Base-by-base conservation (phyloP, 768 basidiomycete genomes). In the Pleurotus citrinopileatus region DNA sequence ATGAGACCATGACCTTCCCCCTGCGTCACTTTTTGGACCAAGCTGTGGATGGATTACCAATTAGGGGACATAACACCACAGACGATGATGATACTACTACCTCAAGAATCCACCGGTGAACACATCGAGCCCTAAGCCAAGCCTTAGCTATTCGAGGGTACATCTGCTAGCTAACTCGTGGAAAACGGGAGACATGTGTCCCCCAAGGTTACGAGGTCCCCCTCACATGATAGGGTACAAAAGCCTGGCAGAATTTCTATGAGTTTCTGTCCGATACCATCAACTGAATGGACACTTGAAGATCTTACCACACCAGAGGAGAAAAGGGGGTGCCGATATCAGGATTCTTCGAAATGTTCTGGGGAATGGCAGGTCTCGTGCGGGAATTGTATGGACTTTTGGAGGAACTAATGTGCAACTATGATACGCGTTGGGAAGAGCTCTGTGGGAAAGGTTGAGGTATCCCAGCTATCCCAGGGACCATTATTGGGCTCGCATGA, bases 241-340 rank as follows among this genome's bases (percentile, higher is more conserved):
- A 5, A 29, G 23, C 26, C 20, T 47, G n/a, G n/a, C n/a, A 17
- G 26, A 47, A n/a, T 26, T 47, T 47, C 45, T 47, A 47, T 17
- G 45, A 25, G 17, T 47, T 47, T 47, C 45, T 47, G 23, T 47
- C 25, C 25, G 27, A 47, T 47, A 47, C 45, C n/a, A 32, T 27
- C 15, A n/a, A 47, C 23, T 47, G 45, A 32, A 47, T 47, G 26
- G 45, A n/a, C n/a, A n/a, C n/a, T n/a, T n/a, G n/a, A n/a, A n/a
- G 26, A 20, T 10, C 27, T 2, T 47, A 20, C 27, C 45, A 47
- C 27, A 26, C 45, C 20, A 9, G n/a, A 47, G 10, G 45, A 17
- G 45, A 47, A 27, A 47, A 6, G 13, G 28, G 45, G 38, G 38
- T 40, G 17, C 38, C 38, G n/a, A 5, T 40, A 20, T n/a, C n/a